Evolutionary conservation across 2,329 filamentous ascomycete species (phyloP), one percentile per base, ranked within the genome.

Genomic region (Fusarium sp.): DNA sequence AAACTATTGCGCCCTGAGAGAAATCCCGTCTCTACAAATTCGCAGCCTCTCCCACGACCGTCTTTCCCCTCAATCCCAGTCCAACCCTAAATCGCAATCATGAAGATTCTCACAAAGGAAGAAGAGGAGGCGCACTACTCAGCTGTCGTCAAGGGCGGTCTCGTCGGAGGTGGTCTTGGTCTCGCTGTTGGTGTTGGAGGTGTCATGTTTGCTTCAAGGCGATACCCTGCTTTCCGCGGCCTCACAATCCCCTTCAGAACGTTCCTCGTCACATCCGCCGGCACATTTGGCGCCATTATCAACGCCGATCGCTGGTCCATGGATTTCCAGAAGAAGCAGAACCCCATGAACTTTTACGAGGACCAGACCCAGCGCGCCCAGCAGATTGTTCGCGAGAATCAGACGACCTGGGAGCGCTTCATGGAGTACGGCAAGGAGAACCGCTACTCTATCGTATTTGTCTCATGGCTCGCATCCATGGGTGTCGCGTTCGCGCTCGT

Each of bases 31-130:
- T 48, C 42, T 56, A 67, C 63, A 73, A 67, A 54, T 33, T 15
- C 22, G 44, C 28, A 35, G 51, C 47, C 11, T 61, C 26, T 28
- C 52, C 36, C 41, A 26, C 66, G 51, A 54, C 59, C 48, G 49
- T 36, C 33, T 51, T 48, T 36, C 10, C 47, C 22, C 31, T 22
- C 22, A 62, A 60, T 26, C 36, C 8, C 45, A 48, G 44, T 55
- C 28, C 59, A 62, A 60, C 70, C 75, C 75, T 72, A 61, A 61
- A 72, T 74, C 75, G 74, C 78, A 83, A 87, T 57, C 73, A 99
- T 98, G 96, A 98, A 98, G 92, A 87, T 98, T 81, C 89, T 98
- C 82, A 97, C 93, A 79, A 94, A 96, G 82, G 94, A 98, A 90
- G 94, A 98, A 86, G 95, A 98, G 85, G 83, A 87, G 69, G 93